These are phyloP conservation scores for Gossypium bickii DNA, from an alignment of 345 rosid species.

Conservation along the genomic window DNA sequence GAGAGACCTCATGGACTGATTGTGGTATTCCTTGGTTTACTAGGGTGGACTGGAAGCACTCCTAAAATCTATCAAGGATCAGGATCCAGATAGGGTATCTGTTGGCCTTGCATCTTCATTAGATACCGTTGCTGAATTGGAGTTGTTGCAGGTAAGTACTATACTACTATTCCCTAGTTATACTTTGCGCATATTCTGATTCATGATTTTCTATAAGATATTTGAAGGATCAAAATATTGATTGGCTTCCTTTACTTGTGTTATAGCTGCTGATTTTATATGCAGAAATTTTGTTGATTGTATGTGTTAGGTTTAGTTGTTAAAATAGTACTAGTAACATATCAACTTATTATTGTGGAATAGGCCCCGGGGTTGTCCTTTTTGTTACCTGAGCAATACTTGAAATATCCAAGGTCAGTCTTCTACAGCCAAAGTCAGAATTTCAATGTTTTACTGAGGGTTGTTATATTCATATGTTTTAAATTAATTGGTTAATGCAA, in stretches of 20 bases:
- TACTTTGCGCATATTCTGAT: neutral
- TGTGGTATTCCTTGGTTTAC: conserved; percentile 20
- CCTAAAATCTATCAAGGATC: conserved; percentile 61
- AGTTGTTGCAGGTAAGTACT: conserved; percentile 68
- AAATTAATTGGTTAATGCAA: neutral
- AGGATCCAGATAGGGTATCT: conserved; percentile 91
- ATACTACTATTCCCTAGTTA: neutral
- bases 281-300: neutral
- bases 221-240: neutral
- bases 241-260: conserved; percentile 3
- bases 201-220: neutral
- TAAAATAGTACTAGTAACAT: conserved; percentile 6
- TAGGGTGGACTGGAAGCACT: conserved; percentile 88
- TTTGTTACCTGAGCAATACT: conserved; percentile 78
- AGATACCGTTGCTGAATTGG: conserved; percentile 79
- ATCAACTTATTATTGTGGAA: conserved; percentile 24
- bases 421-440: neutral
- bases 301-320: neutral
- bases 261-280: neutral
- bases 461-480: neutral
- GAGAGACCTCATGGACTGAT: conserved; percentile 20
- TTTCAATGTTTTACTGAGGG: neutral
- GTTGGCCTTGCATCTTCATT: conserved; percentile 75
- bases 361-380: conserved; percentile 97
- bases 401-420: conserved; percentile 79